These are phyloP conservation scores for Wilcoxina mikolae DNA, from an alignment of 495 filamentous ascomycete species.

Conservation along the genomic window DNA sequence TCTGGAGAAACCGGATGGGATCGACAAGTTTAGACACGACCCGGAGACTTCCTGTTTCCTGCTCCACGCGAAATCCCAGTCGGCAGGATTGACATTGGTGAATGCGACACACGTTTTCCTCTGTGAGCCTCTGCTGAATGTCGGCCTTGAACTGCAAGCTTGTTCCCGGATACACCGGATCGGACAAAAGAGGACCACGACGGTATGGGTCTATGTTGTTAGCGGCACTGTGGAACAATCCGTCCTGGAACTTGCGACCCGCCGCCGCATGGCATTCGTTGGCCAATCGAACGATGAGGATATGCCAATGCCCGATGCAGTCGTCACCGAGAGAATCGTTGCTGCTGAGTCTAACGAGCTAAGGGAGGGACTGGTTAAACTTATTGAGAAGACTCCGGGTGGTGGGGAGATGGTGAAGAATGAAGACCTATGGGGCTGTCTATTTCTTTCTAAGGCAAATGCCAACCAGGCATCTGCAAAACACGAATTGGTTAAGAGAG, in stretches of 20 bases:
- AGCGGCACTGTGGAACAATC: constrained; percentile 77
- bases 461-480: constrained; percentile 30
- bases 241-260: constrained; percentile 73
- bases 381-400: constrained; percentile 53
- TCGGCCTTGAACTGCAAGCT: constrained; percentile 82
- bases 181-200: constrained; percentile 72
- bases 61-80: constrained; percentile 73
- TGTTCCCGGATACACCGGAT: constrained; percentile 91
- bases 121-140: constrained; percentile 84
- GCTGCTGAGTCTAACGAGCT: constrained; percentile 71
- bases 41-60: constrained; percentile 68
- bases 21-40: constrained; percentile 60
- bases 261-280: constrained; percentile 62
- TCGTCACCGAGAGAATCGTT: constrained; percentile 49
- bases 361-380: constrained; percentile 46
- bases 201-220: constrained; percentile 88
- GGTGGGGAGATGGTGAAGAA: constrained; percentile 70
- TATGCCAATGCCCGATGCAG: constrained; percentile 15
- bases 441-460: constrained; percentile 43
- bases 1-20: constrained; percentile 45
- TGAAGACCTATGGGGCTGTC: constrained; percentile 75
- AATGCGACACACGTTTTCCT: constrained; percentile 90
- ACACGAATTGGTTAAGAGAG: constrained; percentile 6
- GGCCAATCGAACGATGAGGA: constrained; percentile 26
- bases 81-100: constrained; percentile 74